phyloP scores from a whole-genome alignment of 148 eudicot species.

The Rhododendron ovatum region DNA sequence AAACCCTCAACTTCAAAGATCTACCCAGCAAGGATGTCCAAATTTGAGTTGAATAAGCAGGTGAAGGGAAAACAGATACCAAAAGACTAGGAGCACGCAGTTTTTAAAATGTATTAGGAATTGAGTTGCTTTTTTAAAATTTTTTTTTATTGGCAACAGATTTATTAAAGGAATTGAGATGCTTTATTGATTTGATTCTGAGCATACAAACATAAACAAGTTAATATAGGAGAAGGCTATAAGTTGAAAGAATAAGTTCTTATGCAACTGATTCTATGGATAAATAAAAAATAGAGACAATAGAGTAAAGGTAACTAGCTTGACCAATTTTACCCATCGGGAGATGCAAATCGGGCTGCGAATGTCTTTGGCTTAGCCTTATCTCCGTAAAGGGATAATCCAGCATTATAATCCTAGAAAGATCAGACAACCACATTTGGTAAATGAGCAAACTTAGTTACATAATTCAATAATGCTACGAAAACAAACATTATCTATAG shows the following conservation, averaged over 20 bases:
- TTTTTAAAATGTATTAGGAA: background rate
- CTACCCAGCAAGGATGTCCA: background rate
- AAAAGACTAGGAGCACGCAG: background rate
- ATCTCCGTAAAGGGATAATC: slow-evolving; percentile 88
- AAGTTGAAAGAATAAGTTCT: background rate
- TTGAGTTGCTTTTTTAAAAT: background rate
- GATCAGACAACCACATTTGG: background rate
- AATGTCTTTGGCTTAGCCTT: slow-evolving; percentile 86
- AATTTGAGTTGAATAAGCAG: background rate
- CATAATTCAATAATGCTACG: background rate
- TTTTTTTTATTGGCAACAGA: too few relatives aligned
- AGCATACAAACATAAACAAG: background rate
- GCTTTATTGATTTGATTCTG: background rate
- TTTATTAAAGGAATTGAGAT: background rate
- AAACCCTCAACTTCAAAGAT: background rate
- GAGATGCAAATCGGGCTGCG: slow-evolving; percentile 86
- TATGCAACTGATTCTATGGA: background rate
- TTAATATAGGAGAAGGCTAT: background rate
- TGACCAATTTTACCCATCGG: slow-evolving; percentile 69
- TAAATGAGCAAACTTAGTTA: background rate
- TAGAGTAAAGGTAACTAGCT: background rate
- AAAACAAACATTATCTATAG: background rate
- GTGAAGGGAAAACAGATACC: background rate
- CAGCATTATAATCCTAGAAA: slow-evolving; percentile 77
- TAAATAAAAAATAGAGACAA: background rate